Base-by-base conservation (phyloP, 2,329 filamentous ascomycete species). In the Volutella citrinella region DNA sequence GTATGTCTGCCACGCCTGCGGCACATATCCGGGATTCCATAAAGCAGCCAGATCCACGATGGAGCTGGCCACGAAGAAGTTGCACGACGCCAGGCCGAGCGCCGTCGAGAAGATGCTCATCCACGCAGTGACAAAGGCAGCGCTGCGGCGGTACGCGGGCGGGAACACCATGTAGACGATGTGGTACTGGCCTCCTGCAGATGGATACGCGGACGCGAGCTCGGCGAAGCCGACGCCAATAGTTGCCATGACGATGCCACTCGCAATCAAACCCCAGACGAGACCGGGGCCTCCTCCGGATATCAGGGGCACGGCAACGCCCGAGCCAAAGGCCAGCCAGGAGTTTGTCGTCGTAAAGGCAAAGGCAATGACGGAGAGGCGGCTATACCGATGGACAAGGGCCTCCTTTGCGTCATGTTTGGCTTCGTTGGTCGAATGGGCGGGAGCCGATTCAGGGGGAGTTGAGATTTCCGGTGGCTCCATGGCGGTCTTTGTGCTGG, bases 261-360 rank as follows among this genome's bases (percentile, higher is more conserved):
- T 48, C 4, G 32, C 42, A 13, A 53, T 45, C 22, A 53, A 42
- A 10, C 50, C 49, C 19, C 51, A 53, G 13, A 53, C 51, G 17
- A 53, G 36, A 2, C 40, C 49, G 7, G 50, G 50, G 6, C 48
- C 50, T n/a, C 38, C 49, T 4, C 49, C 50, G 13, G 47, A 52
- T 4, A 49, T 43, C 10, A 53, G 28, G 5, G 49, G 49, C 5
- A 53, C 46, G 0, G 49, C 47, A 6, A 53, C 34, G 3, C 49
- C 49, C 6, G 49, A 53, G 5, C 40, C 49, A 32, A 53, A 53
- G 6, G 49, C 50, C 16, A 51, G 43, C 50, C 50, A 53, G 1
- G 50, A 53, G 15, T 53, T 53, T 12, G 46, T 53, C 6, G 50
- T 53, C 4, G 50, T 53, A 15, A 53, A 53, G 1, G 47, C 50